Conservation (phyloP, 1,284 basidiomycete species). For the Apiotrichum porosum region DNA sequence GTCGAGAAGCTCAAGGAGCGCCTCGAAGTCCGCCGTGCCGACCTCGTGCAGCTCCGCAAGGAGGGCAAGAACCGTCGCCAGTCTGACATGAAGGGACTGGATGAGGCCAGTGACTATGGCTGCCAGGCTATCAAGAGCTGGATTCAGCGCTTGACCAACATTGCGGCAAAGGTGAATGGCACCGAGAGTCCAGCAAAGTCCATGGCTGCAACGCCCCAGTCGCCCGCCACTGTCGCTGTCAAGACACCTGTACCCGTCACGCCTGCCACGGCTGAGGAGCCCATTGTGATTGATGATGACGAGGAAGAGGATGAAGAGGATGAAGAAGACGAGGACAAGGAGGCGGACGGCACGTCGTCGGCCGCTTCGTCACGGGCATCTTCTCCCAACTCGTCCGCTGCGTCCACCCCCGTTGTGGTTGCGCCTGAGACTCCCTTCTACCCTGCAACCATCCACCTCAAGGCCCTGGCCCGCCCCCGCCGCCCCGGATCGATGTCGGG, state of each 20-base stretch:
- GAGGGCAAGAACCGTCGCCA: not conserved
- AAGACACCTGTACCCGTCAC: not conserved
- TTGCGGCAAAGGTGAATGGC: conserved; percentile 21
- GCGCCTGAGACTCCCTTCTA: conserved; percentile 9
- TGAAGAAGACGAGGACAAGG: not conserved
- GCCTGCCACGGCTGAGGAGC: not conserved
- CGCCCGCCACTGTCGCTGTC: not conserved
- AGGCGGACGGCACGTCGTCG: not conserved
- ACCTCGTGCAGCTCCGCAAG: not conserved
- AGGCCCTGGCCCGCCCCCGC: conserved; percentile 22
- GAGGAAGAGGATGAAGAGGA: no score
- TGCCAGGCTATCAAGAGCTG: conserved; percentile 28
- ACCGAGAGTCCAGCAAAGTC: not conserved
- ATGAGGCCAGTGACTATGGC: conserved; percentile 1
- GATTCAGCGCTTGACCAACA: conserved; percentile 21
- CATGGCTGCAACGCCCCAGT: not conserved
- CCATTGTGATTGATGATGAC: not conserved
- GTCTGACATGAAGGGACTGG: not conserved
- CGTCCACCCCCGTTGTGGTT: no score
- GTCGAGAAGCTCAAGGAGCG: conserved; percentile 16
- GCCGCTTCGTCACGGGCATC: no score
- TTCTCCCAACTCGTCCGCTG: not conserved
- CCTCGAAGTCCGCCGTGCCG: conserved; percentile 9
- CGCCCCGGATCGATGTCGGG: conserved; percentile 35
- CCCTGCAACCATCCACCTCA: conserved; percentile 25